phyloP scores from a whole-genome alignment of 768 basidiomycete genomes.

The Mycena haematopus region DNA sequence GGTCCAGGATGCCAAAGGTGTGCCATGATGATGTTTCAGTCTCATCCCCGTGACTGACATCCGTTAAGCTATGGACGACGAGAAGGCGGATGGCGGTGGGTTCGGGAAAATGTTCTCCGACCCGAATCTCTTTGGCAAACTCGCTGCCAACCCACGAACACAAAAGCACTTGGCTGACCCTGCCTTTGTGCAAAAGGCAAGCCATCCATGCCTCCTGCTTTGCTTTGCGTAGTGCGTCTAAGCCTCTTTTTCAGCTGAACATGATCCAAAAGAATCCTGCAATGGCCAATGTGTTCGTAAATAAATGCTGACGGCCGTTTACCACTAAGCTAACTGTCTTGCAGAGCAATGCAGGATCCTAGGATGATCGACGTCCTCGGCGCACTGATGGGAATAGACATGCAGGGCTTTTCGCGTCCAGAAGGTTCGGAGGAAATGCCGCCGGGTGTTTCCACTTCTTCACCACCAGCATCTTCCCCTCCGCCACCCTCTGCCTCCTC shows the following conservation, averaged over 20 bases:
- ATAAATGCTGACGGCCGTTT: not conserved
- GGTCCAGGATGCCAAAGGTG: slow-evolving; percentile 85
- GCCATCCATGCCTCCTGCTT: slow-evolving; percentile 6
- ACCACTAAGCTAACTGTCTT: slow-evolving; percentile 15
- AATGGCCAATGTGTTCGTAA: slow-evolving; percentile 63
- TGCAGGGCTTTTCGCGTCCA: slow-evolving; percentile 83
- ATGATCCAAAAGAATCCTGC: slow-evolving; percentile 72
- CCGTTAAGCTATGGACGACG: slow-evolving; percentile 43
- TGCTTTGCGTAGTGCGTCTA: slow-evolving; percentile 14
- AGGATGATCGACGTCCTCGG: slow-evolving; percentile 95
- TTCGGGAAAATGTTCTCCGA: slow-evolving; percentile 83
- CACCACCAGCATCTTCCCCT: slow-evolving; percentile 43
- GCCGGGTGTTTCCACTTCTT: slow-evolving; percentile 52
- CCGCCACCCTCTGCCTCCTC: slow-evolving; percentile 55
- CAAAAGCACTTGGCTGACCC: slow-evolving; percentile 85
- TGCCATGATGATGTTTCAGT: slow-evolving; percentile 25
- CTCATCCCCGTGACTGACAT: slow-evolving; percentile 5
- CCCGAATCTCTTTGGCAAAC: slow-evolving; percentile 81
- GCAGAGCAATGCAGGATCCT: slow-evolving; percentile 74
- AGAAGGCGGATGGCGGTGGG: slow-evolving; percentile 56
- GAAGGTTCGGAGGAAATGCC: slow-evolving; percentile 86
- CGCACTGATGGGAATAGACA: slow-evolving; percentile 91
- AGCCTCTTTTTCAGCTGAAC: slow-evolving; percentile 53
- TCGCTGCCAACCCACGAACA: slow-evolving; percentile 88
- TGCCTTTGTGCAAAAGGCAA: slow-evolving; percentile 74